Percentiles rank a stretch among this genome's conserved stretches.
These are phyloP conservation scores for Adansonia madagascariensis DNA, from an alignment of 441 rosid genomes.

Conservation along the genomic window DNA sequence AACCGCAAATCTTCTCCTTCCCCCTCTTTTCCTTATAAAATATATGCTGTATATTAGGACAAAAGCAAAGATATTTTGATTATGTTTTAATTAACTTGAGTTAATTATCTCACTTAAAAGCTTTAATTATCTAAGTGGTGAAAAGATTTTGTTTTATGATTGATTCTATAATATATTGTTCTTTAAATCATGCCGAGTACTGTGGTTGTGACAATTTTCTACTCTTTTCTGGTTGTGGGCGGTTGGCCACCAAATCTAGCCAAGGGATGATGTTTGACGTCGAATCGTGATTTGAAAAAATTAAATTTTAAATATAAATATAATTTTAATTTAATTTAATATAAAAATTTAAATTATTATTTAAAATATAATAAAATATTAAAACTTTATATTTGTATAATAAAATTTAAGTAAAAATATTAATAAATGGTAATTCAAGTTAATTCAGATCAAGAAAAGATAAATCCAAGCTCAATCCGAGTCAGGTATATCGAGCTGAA, in stretches of 20 bases:
- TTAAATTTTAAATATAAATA: too few relatives aligned
- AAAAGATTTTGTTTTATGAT: background rate
- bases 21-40: background rate
- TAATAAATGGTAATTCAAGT: too few relatives aligned
- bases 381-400: too few relatives aligned
- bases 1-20: constrained; percentile 20
- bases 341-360: too few relatives aligned
- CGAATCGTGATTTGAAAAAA: too few relatives aligned
- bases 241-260: constrained; percentile 65
- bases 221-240: constrained; percentile 30
- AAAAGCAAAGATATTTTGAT: constrained; percentile 23
- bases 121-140: constrained; percentile 16
- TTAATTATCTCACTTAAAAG: constrained; percentile 4
- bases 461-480: too few relatives aligned
- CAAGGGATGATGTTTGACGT: background rate
- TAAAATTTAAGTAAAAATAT: too few relatives aligned
- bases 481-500: too few relatives aligned
- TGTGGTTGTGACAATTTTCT: constrained; percentile 12
- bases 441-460: too few relatives aligned
- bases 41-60: background rate
- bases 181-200: constrained; percentile 51
- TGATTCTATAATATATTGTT: background rate
- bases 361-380: too few relatives aligned
- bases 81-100: background rate
- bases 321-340: too few relatives aligned